These are phyloP conservation scores for Phlyctochytrium planicorne DNA, from an alignment of 192 early-diverging fungal genomes.

Conservation along the genomic window DNA sequence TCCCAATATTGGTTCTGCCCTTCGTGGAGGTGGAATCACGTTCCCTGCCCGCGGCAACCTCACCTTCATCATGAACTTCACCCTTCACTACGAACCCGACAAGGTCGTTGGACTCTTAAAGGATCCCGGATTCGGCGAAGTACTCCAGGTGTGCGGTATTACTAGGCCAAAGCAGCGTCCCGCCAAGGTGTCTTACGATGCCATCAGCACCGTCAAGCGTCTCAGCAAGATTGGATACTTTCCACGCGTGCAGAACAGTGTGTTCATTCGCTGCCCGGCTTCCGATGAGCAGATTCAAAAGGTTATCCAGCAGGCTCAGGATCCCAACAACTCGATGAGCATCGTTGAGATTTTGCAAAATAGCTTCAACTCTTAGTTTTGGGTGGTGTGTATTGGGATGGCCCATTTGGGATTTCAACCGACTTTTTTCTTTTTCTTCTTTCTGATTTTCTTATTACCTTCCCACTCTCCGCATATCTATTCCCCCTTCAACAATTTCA, in stretches of 20 bases:
- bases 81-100: conserved; percentile 18
- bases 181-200: background rate
- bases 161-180: background rate
- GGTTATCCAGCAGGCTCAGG: background rate
- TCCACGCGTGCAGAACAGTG: background rate
- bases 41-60: conserved; percentile 18
- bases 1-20: conserved; percentile 13
- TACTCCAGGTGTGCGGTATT: conserved; percentile 31
- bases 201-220: background rate
- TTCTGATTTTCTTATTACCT: too few species aligned
- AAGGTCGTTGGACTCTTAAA: conserved; percentile 14
- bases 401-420: too few species aligned
- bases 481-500: too few species aligned
- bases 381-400: too few species aligned
- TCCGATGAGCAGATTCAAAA: background rate
- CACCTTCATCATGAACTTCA: conserved; percentile 25
- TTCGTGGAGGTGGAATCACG: background rate
- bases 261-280: conserved; percentile 4
- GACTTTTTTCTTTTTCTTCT: too few species aligned
- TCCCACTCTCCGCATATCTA: too few species aligned
- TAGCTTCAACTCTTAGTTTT: background rate
- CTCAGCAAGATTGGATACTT: background rate
- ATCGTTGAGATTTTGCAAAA: conserved; percentile 3
- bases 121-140: conserved; percentile 27
- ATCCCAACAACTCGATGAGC: background rate